Evolutionary conservation across 176 grass and related monocot species (phyloP), one percentile per base, ranked within the genome.

Genomic region (Carex scoparia): DNA sequence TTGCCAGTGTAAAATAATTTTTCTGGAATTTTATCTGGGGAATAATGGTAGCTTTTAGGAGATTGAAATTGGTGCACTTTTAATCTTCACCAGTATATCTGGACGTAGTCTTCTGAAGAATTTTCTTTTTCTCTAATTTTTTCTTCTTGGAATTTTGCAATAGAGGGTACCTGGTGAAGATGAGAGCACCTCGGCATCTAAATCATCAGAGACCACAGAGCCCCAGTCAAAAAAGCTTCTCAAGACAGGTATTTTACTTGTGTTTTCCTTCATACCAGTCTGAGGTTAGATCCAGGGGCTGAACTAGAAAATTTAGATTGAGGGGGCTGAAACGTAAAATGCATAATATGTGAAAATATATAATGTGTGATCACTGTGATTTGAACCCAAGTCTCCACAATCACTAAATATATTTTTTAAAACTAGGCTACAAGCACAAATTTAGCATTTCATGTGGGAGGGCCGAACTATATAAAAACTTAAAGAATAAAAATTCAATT

Each of bases 201-300:
- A 87, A 85, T 85, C 87, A 38, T 65, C 91, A 68, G 80, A 88
- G 80, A 91, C 80, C 80, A 77, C 69, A 30, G 84, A 90, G 71
- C 75, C 89, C 27, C 77, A 95, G 83, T 87, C 89, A 56, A 93
- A 98, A 90, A 90, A 86, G 56, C 88, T 87, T 88, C 90, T 94
- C 73, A 88, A 85, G 84, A 89, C 71, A 84, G 95, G 95, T 93
- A 88, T 32, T 10, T 61, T 84, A 81, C 19, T 65, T 57, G 2
- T 61, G 27, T 44, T 84, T 16, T 2, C 32, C 72, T 83, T 69
- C 19, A 49, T 33, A 46, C 32, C 23, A 60, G 15, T 61, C 2
- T 85, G 48, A 78, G 83, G 48, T 66, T 11, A 69, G 81, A 85
- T 87, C 40, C 38, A 40, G 38, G 38, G 38, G 4, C 38, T 40